phyloP scores from a whole-genome alignment of 108 stramenopile species.

The Mediolabrus comicus region DNA sequence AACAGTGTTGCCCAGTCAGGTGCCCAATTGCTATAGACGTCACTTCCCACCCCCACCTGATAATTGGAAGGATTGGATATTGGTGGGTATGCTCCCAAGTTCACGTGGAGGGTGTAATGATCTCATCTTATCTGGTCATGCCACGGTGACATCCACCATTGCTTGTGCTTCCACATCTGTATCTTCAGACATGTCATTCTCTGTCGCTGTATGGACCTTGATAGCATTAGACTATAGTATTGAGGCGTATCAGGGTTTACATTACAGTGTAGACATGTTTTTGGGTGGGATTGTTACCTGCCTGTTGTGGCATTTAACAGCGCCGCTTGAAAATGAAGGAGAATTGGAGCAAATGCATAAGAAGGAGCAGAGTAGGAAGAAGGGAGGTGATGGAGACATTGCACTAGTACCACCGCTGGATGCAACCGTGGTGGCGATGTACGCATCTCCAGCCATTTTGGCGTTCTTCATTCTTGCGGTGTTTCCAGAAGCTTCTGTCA shows the following conservation, averaged over 20 bases:
- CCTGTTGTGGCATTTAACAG: slow-evolving; percentile 61
- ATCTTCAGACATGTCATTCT: slow-evolving; percentile 52
- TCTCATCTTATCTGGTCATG: slow-evolving; percentile 83
- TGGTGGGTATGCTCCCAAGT: slow-evolving; percentile 65
- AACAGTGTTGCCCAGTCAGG: slow-evolving; percentile 76
- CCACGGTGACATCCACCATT: slow-evolving; percentile 72
- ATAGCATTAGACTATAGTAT: slow-evolving; percentile 72
- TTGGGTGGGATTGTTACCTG: slow-evolving; percentile 67
- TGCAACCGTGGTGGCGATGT: slow-evolving; percentile 36
- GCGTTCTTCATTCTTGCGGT: slow-evolving; percentile 55
- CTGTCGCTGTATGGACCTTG: slow-evolving; percentile 62
- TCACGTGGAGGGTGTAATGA: slow-evolving; percentile 83
- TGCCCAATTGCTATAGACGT: slow-evolving; percentile 55
- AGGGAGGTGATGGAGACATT: not conserved
- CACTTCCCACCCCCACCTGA: slow-evolving; percentile 73
- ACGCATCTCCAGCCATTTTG: slow-evolving; percentile 54
- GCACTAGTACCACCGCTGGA: slow-evolving; percentile 3
- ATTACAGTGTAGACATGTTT: slow-evolving; percentile 88
- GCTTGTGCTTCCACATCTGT: slow-evolving; percentile 64
- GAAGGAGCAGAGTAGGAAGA: not conserved
- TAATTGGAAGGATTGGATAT: slow-evolving; percentile 66
- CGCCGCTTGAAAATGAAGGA: slow-evolving; percentile 42
- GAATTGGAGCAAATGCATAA: slow-evolving; percentile 12
- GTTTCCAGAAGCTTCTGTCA: slow-evolving; percentile 51
- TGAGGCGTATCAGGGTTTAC: slow-evolving; percentile 83